These are phyloP conservation scores for Hymenoscyphus scutula DNA, from an alignment of 2,329 filamentous ascomycete genomes.

Conservation along the genomic window DNA sequence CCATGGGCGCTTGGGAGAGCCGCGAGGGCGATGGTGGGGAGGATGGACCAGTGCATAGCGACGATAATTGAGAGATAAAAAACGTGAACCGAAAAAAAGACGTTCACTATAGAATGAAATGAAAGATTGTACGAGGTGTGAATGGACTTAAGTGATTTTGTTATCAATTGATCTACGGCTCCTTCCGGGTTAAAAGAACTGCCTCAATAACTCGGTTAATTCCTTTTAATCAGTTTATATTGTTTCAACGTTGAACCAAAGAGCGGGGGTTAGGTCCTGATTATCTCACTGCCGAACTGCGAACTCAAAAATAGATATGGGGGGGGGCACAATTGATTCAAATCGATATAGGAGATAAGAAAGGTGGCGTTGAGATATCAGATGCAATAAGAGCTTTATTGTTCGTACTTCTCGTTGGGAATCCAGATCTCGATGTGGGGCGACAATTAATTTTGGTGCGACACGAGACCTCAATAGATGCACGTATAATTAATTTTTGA, in stretches of 20 bases:
- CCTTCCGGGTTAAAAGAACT: neutral
- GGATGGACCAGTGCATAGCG: neutral
- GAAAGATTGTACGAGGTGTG: neutral
- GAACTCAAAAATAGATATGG: neutral
- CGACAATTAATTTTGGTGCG: neutral
- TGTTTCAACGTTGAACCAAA: neutral
- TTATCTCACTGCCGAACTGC: neutral
- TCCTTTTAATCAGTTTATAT: neutral
- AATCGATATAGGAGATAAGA: neutral
- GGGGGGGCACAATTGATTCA: too few species aligned
- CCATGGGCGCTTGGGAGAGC: neutral
- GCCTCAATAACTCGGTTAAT: neutral
- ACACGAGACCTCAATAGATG: too few species aligned
- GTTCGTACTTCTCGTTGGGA: neutral
- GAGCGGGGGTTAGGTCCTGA: neutral
- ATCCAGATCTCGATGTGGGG: neutral
- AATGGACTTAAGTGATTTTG: neutral
- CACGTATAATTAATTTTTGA: neutral
- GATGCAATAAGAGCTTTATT: neutral
- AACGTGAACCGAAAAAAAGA: too few species aligned
- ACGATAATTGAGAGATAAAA: too few species aligned
- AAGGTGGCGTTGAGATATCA: neutral
- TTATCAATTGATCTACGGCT: neutral
- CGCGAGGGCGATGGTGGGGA: slow-evolving; percentile 6
- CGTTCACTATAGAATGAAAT: neutral